These are phyloP conservation scores for Botrytis hyacinthi DNA, from an alignment of 2,329 filamentous ascomycete genomes.

Conservation along the genomic window DNA sequence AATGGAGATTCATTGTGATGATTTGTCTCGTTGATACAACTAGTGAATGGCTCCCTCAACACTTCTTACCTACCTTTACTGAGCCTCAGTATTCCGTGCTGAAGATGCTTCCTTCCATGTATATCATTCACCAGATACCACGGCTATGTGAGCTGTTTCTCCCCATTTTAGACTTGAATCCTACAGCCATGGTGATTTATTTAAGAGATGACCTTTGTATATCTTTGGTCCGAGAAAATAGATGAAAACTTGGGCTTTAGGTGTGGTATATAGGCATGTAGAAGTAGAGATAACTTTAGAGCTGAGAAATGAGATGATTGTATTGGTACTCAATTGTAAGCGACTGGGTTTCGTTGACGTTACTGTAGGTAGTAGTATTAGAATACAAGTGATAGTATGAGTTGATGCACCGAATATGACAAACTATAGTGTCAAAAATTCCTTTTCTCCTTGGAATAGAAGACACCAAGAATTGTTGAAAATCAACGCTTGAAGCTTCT, in stretches of 20 bases:
- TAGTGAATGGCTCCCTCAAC: background rate
- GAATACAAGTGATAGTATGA: background rate
- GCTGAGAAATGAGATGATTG: fast-evolving
- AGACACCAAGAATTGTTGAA: fast-evolving
- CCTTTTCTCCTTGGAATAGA: background rate
- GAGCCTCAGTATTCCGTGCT: background rate
- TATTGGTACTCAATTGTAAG: fast-evolving
- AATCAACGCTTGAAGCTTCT: background rate
- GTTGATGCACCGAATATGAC: fast-evolving
- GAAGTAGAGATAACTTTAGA: background rate
- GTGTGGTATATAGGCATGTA: background rate
- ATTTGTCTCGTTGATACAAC: background rate
- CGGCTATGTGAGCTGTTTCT: background rate
- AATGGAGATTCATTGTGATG: fast-evolving
- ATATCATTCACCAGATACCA: background rate
- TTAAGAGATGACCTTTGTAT: background rate
- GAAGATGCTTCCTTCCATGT: no score
- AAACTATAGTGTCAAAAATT: background rate
- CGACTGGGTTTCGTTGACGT: background rate
- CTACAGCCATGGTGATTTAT: background rate
- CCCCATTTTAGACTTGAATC: background rate
- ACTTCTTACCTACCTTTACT: background rate
- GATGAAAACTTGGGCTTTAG: no score
- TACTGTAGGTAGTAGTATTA: background rate
- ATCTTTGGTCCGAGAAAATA: no score